These are phyloP conservation scores for Vanrija humicola DNA, from an alignment of 1,284 basidiomycete species.

Conservation along the genomic window DNA sequence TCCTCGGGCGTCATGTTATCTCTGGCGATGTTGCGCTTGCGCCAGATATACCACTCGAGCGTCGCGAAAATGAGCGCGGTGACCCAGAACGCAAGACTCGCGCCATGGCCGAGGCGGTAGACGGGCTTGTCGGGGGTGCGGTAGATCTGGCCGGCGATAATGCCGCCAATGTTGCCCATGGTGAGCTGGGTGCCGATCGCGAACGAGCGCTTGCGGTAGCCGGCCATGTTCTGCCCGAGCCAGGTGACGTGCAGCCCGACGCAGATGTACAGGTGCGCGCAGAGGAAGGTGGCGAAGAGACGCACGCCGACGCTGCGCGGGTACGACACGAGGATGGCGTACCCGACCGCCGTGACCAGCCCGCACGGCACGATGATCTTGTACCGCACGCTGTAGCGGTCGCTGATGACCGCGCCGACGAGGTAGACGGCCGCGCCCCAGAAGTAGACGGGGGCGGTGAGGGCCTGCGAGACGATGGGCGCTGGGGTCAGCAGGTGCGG, in stretches of 20 bases:
- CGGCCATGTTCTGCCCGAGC: conserved; percentile 18
- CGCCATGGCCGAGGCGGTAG: conserved; percentile 4
- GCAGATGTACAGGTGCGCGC: conserved; percentile 22
- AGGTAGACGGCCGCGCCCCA: conserved; percentile 13
- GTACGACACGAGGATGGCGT: conserved; percentile 23
- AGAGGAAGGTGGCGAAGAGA: conserved; percentile 23
- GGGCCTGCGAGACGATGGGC: conserved; percentile 16
- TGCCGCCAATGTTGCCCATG: conserved; percentile 22
- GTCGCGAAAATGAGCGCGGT: conserved; percentile 1
- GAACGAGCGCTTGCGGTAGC: conserved; percentile 23
- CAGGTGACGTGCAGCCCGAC: conserved; percentile 25
- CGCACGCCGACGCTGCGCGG: conserved; percentile 11
- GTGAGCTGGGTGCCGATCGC: conserved; percentile 27
- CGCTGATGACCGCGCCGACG: conserved; percentile 11
- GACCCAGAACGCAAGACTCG: conserved; percentile 2
- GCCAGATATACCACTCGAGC: conserved; percentile 8
- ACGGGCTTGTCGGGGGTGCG: conserved; percentile 4
- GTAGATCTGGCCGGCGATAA: conserved; percentile 8
- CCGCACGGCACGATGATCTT: conserved; percentile 7
- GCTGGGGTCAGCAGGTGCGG: no score
- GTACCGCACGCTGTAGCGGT: conserved; percentile 8
- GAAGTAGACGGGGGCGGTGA: conserved; percentile 22
- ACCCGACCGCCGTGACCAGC: conserved; percentile 7
- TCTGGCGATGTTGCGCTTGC: neutral
- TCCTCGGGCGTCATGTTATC: conserved; percentile 2